Evolutionary conservation across 2,329 filamentous ascomycete genomes (phyloP).

Genomic region (Cladophialophora bantiana): DNA sequence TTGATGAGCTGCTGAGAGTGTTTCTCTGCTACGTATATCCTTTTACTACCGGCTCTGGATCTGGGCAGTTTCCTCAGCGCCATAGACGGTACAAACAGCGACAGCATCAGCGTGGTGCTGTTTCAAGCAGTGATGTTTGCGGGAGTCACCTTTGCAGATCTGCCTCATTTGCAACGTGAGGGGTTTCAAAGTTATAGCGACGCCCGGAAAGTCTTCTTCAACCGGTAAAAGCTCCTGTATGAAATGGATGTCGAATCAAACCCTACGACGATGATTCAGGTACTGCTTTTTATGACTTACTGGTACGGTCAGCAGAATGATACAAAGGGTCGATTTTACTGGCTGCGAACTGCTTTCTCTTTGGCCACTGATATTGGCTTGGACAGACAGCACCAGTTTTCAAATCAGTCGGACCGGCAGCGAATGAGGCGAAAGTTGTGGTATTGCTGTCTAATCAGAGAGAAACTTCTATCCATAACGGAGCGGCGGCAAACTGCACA

Average conservation of each 20-base stretch:
- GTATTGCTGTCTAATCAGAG: conserved; percentile 22
- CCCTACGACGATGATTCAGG: conserved; percentile 84
- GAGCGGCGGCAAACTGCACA: conserved; percentile 11
- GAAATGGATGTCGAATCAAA: conserved; percentile 94
- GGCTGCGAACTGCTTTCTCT: conserved; percentile 18
- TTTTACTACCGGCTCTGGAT: conserved; percentile 21
- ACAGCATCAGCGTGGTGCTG: conserved; percentile 74
- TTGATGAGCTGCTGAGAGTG: conserved; percentile 17
- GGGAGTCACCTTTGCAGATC: conserved; percentile 83
- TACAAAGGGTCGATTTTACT: conserved; percentile 19
- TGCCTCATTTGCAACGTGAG: conserved; percentile 68
- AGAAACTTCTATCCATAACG: conserved; percentile 21
- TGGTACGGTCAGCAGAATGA: conserved; percentile 14
- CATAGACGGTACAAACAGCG: conserved; percentile 13
- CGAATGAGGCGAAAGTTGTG: conserved; percentile 18
- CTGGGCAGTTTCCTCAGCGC: conserved; percentile 17
- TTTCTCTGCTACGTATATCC: conserved; percentile 29
- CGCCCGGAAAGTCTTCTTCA: conserved; percentile 85
- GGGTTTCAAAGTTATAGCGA: conserved; percentile 79
- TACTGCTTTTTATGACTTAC: conserved; percentile 78
- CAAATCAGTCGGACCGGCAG: conserved; percentile 1
- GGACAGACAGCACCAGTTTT: conserved; percentile 74
- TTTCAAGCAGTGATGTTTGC: conserved; percentile 97
- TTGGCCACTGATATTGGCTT: conserved; percentile 20
- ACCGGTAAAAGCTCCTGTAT: conserved; percentile 79